These are phyloP conservation scores for Gynandropsis gynandra DNA, from an alignment of 345 rosid species.

Conservation along the genomic window DNA sequence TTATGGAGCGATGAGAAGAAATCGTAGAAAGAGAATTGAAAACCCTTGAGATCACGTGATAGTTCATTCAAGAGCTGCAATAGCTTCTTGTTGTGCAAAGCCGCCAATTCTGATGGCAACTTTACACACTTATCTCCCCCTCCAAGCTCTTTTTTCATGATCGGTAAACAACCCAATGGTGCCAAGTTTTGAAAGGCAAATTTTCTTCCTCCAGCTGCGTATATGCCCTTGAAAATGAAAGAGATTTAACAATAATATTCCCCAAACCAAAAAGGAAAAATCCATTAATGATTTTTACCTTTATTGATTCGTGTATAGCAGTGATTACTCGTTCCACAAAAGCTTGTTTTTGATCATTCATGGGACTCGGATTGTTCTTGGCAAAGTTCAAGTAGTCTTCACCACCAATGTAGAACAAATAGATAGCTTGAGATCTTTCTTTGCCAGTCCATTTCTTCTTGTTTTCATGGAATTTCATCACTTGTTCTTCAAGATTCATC, in stretches of 20 bases:
- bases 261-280: neutral
- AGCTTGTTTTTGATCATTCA: slow-evolving; percentile 21
- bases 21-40: slow-evolving; percentile 26
- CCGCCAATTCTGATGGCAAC: slow-evolving; percentile 27
- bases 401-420: slow-evolving; percentile 29
- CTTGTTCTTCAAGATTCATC: slow-evolving; percentile 29
- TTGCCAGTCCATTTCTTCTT: slow-evolving; percentile 23
- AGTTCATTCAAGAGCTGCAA: slow-evolving; percentile 21
- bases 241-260: too few species aligned
- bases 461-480: slow-evolving; percentile 14
- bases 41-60: slow-evolving; percentile 16
- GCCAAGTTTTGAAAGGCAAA: slow-evolving; percentile 32
- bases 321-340: slow-evolving; percentile 26
- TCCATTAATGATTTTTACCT: slow-evolving; percentile 10
- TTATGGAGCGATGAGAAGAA: slow-evolving; percentile 24
- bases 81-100: slow-evolving; percentile 29
- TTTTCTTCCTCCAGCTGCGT: slow-evolving; percentile 24
- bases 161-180: slow-evolving; percentile 32
- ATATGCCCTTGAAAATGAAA: slow-evolving; percentile 23
- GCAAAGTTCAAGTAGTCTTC: slow-evolving; percentile 24
- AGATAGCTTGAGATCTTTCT: slow-evolving; percentile 22
- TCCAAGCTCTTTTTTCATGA: slow-evolving; percentile 20
- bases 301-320: slow-evolving; percentile 10
- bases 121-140: slow-evolving; percentile 21
- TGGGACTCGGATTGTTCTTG: slow-evolving; percentile 17